Evolutionary conservation across 805 yeast genomes (phyloP).

Genomic region (Kuraishia hungarica): DNA sequence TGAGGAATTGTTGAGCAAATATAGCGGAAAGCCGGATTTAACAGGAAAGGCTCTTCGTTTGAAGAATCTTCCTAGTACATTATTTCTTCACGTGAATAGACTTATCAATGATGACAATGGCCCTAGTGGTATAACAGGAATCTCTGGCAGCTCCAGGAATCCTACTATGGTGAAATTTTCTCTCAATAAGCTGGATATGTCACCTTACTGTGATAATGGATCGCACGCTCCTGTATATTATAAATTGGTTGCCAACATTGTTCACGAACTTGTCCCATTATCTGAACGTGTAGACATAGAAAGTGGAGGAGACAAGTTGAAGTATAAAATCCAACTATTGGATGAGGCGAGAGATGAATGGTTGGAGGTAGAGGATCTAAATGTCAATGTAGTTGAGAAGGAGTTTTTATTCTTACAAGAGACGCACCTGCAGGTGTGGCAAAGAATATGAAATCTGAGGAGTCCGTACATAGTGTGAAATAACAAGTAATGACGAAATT

Average conservation of each 20-base stretch:
- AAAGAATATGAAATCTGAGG: constrained; percentile 13
- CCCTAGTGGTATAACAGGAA: constrained; percentile 16
- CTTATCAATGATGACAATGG: constrained; percentile 25
- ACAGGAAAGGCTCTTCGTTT: constrained; percentile 27
- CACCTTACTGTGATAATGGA: constrained; percentile 17
- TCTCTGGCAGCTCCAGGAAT: constrained; percentile 32
- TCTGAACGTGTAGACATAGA: not conserved
- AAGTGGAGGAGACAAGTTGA: constrained; percentile 8
- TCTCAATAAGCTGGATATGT: constrained; percentile 26
- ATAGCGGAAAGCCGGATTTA: not conserved
- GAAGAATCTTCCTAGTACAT: constrained; percentile 37
- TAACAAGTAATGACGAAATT: not conserved
- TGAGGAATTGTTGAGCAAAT: constrained; percentile 30
- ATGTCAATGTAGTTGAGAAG: constrained; percentile 35
- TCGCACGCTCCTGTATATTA: constrained; percentile 23
- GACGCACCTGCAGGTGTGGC: constrained; percentile 65
- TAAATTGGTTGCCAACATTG: constrained; percentile 39
- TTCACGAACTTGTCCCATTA: constrained; percentile 22
- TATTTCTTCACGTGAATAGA: constrained; percentile 53
- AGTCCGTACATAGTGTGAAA: not conserved
- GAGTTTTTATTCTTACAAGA: constrained; percentile 58
- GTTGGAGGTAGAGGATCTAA: constrained; percentile 49
- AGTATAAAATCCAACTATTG: constrained; percentile 42
- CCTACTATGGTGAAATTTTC: constrained; percentile 60
- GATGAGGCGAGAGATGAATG: constrained; percentile 37